These are phyloP conservation scores for Saccharum spontaneum DNA, from an alignment of 176 grass and related monocot genomes.

Conservation along the genomic window DNA sequence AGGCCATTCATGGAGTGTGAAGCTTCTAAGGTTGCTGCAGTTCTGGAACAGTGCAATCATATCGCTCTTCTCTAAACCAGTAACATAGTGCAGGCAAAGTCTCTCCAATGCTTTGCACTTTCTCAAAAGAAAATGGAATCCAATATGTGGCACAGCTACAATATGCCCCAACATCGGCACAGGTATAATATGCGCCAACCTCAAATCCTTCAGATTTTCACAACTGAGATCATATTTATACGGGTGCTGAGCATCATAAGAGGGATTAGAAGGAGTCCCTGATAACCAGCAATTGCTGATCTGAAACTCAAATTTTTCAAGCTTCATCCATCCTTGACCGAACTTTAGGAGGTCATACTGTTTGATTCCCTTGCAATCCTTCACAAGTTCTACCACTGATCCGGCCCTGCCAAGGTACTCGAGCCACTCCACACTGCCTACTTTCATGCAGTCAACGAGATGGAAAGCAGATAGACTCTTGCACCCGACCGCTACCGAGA, in stretches of 20 bases:
- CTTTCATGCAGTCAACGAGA: conserved; percentile 48
- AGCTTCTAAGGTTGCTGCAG: conserved; percentile 14
- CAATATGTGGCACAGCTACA: background rate
- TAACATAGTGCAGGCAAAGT: conserved; percentile 44
- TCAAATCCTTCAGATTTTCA: conserved; percentile 46
- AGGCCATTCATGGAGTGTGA: conserved; percentile 21
- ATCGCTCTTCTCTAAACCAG: conserved; percentile 38
- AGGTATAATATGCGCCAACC: conserved; percentile 30
- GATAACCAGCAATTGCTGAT: background rate
- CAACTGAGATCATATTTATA: conserved; percentile 15
- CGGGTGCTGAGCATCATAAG: background rate
- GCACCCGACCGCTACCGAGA: conserved; percentile 51
- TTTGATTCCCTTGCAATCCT: conserved; percentile 25
- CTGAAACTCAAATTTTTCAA: conserved; percentile 50
- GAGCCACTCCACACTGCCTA: conserved; percentile 41
- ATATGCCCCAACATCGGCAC: background rate
- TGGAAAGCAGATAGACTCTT: conserved; percentile 49
- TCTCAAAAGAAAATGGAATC: conserved; percentile 34
- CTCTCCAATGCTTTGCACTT: conserved; percentile 40
- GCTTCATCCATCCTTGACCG: conserved; percentile 4
- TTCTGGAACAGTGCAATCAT: conserved; percentile 44
- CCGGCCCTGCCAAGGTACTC: conserved; percentile 53
- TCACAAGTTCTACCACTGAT: conserved; percentile 41
- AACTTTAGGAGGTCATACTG: conserved; percentile 44
- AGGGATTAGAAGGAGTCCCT: background rate